Evolutionary conservation across 116 monocot species (phyloP).

Genomic region (Zostera marina): DNA sequence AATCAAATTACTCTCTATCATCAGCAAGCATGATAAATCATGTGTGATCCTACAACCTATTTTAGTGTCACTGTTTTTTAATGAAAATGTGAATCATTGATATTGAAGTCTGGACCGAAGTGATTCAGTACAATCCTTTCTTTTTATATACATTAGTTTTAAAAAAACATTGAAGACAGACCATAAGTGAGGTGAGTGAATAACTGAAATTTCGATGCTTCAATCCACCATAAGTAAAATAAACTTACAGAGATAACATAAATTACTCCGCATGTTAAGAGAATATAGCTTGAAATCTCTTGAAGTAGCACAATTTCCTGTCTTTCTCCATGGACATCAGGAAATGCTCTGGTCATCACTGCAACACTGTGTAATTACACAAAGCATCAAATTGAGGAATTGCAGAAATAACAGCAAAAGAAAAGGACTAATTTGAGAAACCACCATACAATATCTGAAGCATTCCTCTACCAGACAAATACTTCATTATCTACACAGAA

Average conservation of each 20-base stretch:
- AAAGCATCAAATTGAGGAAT: not conserved
- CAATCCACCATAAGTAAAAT: not conserved
- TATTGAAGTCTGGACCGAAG: too few relatives aligned
- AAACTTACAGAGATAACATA: conserved; percentile 62
- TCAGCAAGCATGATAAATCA: too few relatives aligned
- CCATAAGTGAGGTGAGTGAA: too few relatives aligned
- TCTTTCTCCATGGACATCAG: conserved; percentile 23
- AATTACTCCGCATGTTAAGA: conserved; percentile 55
- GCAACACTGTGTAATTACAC: conserved; percentile 52
- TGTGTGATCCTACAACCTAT: too few relatives aligned
- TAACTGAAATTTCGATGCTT: too few relatives aligned
- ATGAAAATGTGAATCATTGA: too few relatives aligned
- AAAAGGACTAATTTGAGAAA: not conserved
- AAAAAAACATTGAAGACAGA: too few relatives aligned
- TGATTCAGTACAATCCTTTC: too few relatives aligned
- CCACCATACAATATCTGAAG: conserved; percentile 89
- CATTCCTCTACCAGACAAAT: conserved; percentile 86
- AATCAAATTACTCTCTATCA: too few relatives aligned
- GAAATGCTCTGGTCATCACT: conserved; percentile 93
- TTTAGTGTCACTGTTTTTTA: too few relatives aligned
- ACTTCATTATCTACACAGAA: conserved; percentile 50
- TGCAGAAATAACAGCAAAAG: conserved; percentile 1
- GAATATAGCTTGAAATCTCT: conserved; percentile 76
- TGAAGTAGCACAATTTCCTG: conserved; percentile 57
- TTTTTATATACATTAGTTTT: too few relatives aligned